Conservation (phyloP, 2,329 filamentous ascomycete genomes). For the Fusarium denticulatum region DNA sequence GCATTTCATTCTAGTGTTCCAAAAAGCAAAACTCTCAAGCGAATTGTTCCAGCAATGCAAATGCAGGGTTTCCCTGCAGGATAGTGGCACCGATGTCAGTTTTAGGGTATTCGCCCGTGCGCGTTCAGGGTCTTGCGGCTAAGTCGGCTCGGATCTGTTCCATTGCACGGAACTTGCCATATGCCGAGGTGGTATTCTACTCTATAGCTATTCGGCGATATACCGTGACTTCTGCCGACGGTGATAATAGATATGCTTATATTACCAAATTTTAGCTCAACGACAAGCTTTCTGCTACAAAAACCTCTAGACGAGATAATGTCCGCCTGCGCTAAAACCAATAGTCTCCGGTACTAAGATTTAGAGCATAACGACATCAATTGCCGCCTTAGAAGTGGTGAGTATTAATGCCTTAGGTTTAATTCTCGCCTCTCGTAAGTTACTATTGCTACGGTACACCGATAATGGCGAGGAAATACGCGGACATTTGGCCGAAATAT, state of each 20-base stretch:
- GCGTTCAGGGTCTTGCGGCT: not conserved
- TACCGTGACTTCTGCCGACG: not conserved
- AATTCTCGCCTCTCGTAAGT: not conserved
- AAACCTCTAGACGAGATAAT: not conserved
- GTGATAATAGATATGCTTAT: not conserved
- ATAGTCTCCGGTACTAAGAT: not conserved
- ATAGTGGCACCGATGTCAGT: not conserved
- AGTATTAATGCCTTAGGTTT: not conserved
- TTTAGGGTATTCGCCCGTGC: not conserved
- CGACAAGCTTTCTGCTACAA: not conserved
- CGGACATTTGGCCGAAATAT: rapidly evolving
- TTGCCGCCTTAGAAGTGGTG: no score
- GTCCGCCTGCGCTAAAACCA: not conserved
- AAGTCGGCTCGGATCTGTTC: not conserved
- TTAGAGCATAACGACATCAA: not conserved
- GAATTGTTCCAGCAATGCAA: not conserved
- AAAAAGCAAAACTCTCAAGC: not conserved
- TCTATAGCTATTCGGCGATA: not conserved
- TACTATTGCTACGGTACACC: not conserved
- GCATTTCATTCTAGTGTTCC: not conserved
- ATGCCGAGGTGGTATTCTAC: not conserved
- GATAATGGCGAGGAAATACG: not conserved
- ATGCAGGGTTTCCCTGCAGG: not conserved
- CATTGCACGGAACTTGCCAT: not conserved
- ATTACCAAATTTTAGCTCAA: not conserved